Percentiles rank a stretch among this genome's conserved stretches.
Conservation (phyloP, 768 basidiomycete species). For the Serpula lacrymans region DNA sequence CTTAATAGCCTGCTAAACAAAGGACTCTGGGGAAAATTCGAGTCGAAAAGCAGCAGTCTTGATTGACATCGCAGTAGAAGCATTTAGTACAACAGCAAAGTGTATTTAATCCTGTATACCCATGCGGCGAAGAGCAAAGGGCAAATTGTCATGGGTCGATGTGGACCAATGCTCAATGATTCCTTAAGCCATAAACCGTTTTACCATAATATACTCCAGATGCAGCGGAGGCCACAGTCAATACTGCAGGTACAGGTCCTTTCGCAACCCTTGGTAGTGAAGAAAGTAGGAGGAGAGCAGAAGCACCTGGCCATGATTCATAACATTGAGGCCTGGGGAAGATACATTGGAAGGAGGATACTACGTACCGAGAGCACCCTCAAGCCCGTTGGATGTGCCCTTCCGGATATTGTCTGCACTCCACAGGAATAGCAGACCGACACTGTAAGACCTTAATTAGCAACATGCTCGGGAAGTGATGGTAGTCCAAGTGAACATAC, state of each 20-base stretch:
- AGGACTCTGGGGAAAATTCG: no score
- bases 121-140: no score
- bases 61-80: no score
- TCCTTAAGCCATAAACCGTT: constrained; percentile 40
- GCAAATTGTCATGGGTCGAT: no score
- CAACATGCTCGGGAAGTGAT: no score
- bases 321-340: constrained; percentile 1
- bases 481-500: constrained; percentile 36
- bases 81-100: no score
- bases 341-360: neutral
- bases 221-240: constrained; percentile 59
- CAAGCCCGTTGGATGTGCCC: constrained; percentile 70
- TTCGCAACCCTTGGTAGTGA: constrained; percentile 70
- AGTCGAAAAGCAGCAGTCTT: no score
- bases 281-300: constrained; percentile 68
- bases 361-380: constrained; percentile 70
- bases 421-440: constrained; percentile 77
- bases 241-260: constrained; percentile 66
- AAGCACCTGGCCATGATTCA: constrained; percentile 51
- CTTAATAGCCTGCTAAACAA: no score
- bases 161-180: constrained; percentile 6
- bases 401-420: constrained; percentile 74
- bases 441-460: constrained; percentile 37
- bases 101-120: no score
- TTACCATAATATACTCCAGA: constrained; percentile 69